Conservation (phyloP, 345 rosid genomes). For the Limnanthes douglasii region DNA sequence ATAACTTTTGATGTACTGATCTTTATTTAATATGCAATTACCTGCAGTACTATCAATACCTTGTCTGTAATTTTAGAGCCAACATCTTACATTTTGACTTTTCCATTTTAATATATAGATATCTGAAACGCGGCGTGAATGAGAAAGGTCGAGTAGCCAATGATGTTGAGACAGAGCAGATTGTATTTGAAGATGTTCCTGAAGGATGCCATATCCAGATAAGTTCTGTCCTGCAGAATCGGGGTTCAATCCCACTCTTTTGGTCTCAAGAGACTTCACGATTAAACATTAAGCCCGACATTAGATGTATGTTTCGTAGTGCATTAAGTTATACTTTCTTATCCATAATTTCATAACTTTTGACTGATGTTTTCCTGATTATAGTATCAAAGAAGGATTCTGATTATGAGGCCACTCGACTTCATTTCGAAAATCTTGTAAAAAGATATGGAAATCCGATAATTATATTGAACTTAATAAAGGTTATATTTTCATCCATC, state of each 20-base stretch:
- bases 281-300: conserved; percentile 77
- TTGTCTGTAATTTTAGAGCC: conserved; percentile 3
- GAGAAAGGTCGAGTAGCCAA: conserved; percentile 95
- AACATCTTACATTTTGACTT: conserved; percentile 1
- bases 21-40: conserved; percentile 1
- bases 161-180: conserved; percentile 99
- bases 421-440: conserved; percentile 83
- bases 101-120: too few species aligned
- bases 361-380: conserved; percentile 10
- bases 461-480: conserved; percentile 70
- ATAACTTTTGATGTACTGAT: neutral
- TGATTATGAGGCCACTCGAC: conserved; percentile 65
- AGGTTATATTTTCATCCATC: conserved; percentile 31
- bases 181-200: conserved; percentile 67
- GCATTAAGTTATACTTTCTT: conserved; percentile 1
- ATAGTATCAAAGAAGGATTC: conserved; percentile 76
- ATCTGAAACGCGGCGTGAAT: conserved; percentile 84
- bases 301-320: conserved; percentile 44
- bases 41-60: neutral
- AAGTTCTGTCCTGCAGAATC: conserved; percentile 86
- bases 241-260: conserved; percentile 95
- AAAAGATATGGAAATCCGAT: conserved; percentile 90
- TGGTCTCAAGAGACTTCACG: conserved; percentile 98
- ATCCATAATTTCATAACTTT: neutral
- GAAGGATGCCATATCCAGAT: conserved; percentile 43